Evolutionary conservation across 306 rosid genomes (phyloP), one percentile per base, ranked within the genome.

Genomic region (Quercus agrifolia): DNA sequence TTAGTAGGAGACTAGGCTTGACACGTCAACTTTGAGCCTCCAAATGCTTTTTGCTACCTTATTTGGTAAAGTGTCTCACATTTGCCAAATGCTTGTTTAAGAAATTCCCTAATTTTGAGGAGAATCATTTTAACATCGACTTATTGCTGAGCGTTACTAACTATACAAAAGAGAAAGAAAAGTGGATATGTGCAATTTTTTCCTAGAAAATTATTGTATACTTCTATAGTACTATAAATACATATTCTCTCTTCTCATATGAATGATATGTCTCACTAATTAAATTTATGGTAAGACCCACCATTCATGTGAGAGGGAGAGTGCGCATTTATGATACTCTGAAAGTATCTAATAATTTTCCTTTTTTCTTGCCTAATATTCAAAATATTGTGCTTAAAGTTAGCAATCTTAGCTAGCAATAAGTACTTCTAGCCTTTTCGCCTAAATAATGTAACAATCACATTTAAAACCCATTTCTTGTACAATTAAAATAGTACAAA

Each of bases 321-420:
- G 0, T 25, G 2, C 2, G 27, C 27, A 25, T 25, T 25, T 25
- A 25, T 25, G 27, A 25, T 25, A 25, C 2, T 25, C 2, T 3
- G 31, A 0, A 4, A 4, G 31, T 30, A 3, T 0, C 5, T 30
- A 81, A 78, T 78, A 75, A 85, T 76, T 74, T 70, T 67, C 33
- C 33, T 4, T 31, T 31, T 77, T 61, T 44, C 31, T 28, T 28
- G 49, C 70, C 11, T 73, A 69, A 79, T 79, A 77, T 75, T 58
- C 56, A 70, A 62, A 86, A 85, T 82, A 76, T 77, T 49, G 85
- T 81, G 73, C 78, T 70, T 74, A 74, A 86, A 61, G 71, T 18
- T 18, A 52, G 73, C 9, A 49, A 73, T 77, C 79, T 79, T 79
- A 73, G 80, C 73, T 73, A 31, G 33, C 33, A 31, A 31, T 31